Evolutionary conservation across 345 rosid species (phyloP).

Genomic region (Fremontodendron californicum): DNA sequence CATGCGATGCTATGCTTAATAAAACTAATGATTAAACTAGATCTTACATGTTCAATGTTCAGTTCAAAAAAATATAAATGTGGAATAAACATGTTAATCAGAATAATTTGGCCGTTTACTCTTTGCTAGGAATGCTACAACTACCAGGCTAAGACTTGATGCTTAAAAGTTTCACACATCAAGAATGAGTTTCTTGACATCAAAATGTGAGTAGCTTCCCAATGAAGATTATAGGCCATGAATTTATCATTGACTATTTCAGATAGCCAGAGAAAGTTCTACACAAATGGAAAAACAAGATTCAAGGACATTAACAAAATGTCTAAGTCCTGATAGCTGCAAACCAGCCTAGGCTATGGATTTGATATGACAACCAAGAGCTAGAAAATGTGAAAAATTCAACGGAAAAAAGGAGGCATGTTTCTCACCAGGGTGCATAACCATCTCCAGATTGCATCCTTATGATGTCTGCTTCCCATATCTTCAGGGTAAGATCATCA

Average conservation of each 20-base stretch:
- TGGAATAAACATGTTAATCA: background rate
- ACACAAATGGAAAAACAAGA: background rate
- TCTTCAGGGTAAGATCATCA: conserved; percentile 87
- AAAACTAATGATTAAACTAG: background rate
- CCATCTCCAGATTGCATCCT: conserved; percentile 62
- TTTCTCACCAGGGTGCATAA: conserved; percentile 75
- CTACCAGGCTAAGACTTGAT: background rate
- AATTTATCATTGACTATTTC: background rate
- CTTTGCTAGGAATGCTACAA: background rate
- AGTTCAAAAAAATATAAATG: conserved; percentile 18
- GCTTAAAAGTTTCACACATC: background rate
- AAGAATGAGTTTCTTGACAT: conserved; percentile 1
- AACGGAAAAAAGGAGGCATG: background rate
- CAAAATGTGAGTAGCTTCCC: background rate
- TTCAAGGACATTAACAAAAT: background rate
- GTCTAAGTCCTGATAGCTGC: background rate
- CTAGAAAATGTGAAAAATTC: conserved; percentile 15
- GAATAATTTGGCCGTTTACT: background rate
- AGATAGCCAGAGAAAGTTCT: background rate
- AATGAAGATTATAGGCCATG: background rate
- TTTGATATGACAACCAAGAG: background rate
- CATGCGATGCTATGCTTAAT: conserved; percentile 34
- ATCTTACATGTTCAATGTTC: background rate
- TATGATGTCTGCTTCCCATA: conserved; percentile 61
- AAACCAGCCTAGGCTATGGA: conserved; percentile 9